Conservation (phyloP, 129 eudicot genomes). For the Pseudognaphalium luteoalbum region DNA sequence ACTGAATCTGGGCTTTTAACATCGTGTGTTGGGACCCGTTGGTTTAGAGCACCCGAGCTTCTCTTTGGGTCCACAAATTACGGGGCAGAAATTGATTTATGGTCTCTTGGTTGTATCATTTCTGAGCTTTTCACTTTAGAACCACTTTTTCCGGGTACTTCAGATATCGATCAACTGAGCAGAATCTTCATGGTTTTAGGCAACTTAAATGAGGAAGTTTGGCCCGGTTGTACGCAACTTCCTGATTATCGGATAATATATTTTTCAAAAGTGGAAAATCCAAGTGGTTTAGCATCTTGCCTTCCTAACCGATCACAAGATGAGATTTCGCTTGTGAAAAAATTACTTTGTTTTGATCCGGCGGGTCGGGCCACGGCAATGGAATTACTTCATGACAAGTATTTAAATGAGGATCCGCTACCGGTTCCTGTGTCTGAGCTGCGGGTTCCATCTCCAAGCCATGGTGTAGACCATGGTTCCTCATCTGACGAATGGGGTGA, state of each 20-base stretch:
- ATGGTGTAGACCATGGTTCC: slow-evolving; percentile 51
- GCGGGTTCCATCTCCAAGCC: slow-evolving; percentile 56
- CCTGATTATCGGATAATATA: slow-evolving; percentile 74
- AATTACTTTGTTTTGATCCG: slow-evolving; percentile 72
- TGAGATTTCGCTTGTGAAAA: slow-evolving; percentile 61
- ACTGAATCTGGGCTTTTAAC: slow-evolving; percentile 57
- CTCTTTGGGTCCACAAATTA: slow-evolving; percentile 88
- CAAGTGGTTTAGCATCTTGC: slow-evolving; percentile 70
- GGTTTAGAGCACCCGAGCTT: slow-evolving; percentile 96
- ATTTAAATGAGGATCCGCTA: slow-evolving; percentile 76
- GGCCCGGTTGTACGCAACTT: slow-evolving; percentile 73
- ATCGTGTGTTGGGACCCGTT: slow-evolving; percentile 95
- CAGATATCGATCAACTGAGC: slow-evolving; percentile 91
- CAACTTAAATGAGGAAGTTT: slow-evolving; percentile 64
- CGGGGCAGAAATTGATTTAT: slow-evolving; percentile 81
- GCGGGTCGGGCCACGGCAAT: slow-evolving; percentile 81
- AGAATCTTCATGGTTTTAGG: slow-evolving; percentile 74
- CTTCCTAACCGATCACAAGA: slow-evolving; percentile 64
- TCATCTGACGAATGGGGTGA: slow-evolving; percentile 54
- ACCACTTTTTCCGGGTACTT: slow-evolving; percentile 80
- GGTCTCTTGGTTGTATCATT: slow-evolving; percentile 91
- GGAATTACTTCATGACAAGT: slow-evolving; percentile 91
- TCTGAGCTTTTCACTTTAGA: slow-evolving; percentile 85
- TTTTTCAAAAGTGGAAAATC: slow-evolving; percentile 65
- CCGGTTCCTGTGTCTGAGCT: slow-evolving; percentile 67